A percentile compares a stretch with the other conserved stretches of the same genome.
These are phyloP conservation scores for Picochlorum sp. DNA, from an alignment of 139 green algal species.

Conservation along the genomic window DNA sequence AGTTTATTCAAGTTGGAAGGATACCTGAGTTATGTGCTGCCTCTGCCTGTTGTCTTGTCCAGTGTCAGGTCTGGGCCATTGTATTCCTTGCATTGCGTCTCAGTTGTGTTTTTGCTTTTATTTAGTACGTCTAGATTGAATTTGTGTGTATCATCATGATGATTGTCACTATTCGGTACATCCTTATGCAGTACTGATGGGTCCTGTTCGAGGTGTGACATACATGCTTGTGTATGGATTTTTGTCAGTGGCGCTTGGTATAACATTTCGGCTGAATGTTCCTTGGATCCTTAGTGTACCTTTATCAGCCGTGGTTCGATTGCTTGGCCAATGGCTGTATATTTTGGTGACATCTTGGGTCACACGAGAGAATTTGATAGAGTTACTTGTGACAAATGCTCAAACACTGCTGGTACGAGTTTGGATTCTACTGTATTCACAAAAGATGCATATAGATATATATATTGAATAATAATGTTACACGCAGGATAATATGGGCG, in stretches of 20 bases:
- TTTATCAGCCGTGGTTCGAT: slow-evolving; percentile 32
- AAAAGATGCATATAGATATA: neutral
- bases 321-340: slow-evolving; percentile 52
- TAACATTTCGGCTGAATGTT: slow-evolving; percentile 22
- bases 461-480: neutral
- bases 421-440: neutral
- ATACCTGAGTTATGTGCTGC: slow-evolving; percentile 75
- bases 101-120: slow-evolving; percentile 62
- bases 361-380: slow-evolving; percentile 73
- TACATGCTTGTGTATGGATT: slow-evolving; percentile 72
- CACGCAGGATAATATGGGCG: slow-evolving; percentile 54
- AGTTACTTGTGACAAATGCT: slow-evolving; percentile 57
- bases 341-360: slow-evolving; percentile 48
- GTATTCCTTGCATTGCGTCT: slow-evolving; percentile 50
- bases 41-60: slow-evolving; percentile 68
- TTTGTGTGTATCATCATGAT: neutral
- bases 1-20: slow-evolving; percentile 63
- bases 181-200: slow-evolving; percentile 48
- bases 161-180: slow-evolving; percentile 18
- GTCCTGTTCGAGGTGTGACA: slow-evolving; percentile 52
- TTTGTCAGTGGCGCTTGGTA: slow-evolving; percentile 47
- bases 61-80: slow-evolving; percentile 45
- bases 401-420: slow-evolving; percentile 56
- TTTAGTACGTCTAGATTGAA: slow-evolving; percentile 14
- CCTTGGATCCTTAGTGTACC: slow-evolving; percentile 36